Percentiles rank a stretch among this genome's conserved stretches.
These are phyloP conservation scores for Pythium volutum DNA, from an alignment of 352 stramenopile genomes.

Conservation along the genomic window DNA sequence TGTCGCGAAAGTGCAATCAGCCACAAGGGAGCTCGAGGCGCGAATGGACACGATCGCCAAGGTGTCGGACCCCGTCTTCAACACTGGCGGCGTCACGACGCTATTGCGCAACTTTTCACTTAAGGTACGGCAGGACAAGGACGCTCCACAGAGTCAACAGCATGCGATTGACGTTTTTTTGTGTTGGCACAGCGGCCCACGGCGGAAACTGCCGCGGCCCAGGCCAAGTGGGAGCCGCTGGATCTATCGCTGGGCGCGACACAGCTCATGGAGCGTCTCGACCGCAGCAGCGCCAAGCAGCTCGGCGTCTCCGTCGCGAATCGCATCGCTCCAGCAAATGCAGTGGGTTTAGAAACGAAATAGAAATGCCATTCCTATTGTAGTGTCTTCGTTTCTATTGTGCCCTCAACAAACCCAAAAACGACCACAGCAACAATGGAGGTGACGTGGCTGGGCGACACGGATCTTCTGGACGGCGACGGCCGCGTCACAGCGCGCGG, in stretches of 20 bases:
- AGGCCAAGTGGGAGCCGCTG: slow-evolving; percentile 61
- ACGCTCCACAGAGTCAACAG: neutral
- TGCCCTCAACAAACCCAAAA: neutral
- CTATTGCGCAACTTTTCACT: slow-evolving; percentile 64
- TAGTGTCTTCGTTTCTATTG: slow-evolving; percentile 17
- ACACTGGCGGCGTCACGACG: slow-evolving; percentile 47
- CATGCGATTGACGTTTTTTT: neutral
- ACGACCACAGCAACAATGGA: slow-evolving; percentile 31
- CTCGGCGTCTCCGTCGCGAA: slow-evolving; percentile 60
- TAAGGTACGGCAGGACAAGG: slow-evolving; percentile 36
- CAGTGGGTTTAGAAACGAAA: slow-evolving; percentile 14
- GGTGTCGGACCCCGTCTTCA: slow-evolving; percentile 57
- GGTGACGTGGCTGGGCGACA: slow-evolving; percentile 34
- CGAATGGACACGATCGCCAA: slow-evolving; percentile 53
- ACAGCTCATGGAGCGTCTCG: slow-evolving; percentile 48
- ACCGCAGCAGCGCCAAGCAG: slow-evolving; percentile 48
- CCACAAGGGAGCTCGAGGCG: slow-evolving; percentile 62
- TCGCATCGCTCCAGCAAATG: neutral
- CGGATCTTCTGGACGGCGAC: slow-evolving; percentile 33
- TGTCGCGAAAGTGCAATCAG: slow-evolving; percentile 48
- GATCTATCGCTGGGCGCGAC: slow-evolving; percentile 52
- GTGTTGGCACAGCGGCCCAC: slow-evolving; percentile 28
- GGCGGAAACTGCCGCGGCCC: slow-evolving; percentile 21
- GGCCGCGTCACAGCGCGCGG: slow-evolving; percentile 36
- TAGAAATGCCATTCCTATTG: slow-evolving; percentile 18